A percentile compares a stretch with the other conserved stretches of the same genome.
Conservation (phyloP, 2,329 filamentous ascomycete species). For the Xylaria sp. region DNA sequence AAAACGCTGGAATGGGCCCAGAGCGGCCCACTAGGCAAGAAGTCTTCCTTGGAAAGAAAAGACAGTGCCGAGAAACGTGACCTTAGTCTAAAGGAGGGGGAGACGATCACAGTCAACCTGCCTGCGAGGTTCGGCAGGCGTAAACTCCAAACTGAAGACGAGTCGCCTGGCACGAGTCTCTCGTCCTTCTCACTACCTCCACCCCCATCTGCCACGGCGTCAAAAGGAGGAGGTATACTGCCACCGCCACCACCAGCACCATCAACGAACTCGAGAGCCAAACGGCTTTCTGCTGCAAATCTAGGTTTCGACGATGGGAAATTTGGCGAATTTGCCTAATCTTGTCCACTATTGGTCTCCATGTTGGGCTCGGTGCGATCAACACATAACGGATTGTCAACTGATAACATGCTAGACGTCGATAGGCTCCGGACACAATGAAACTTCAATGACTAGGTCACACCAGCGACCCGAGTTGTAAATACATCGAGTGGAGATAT, state of each 20-base stretch:
- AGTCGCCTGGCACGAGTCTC: conserved; percentile 39
- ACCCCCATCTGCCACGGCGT: conserved; percentile 58
- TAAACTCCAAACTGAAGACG: conserved; percentile 44
- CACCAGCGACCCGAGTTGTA: neutral
- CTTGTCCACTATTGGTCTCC: neutral
- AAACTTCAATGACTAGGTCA: conserved; percentile 17
- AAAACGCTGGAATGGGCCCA: conserved; percentile 70
- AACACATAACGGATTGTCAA: conserved; percentile 8
- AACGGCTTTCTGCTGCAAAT: conserved; percentile 64
- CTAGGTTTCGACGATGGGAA: conserved; percentile 87
- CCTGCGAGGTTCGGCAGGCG: conserved; percentile 63
- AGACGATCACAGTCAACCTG: conserved; percentile 85
- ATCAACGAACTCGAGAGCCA: conserved; percentile 62
- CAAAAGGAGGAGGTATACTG: conserved; percentile 49
- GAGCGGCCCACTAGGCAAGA: conserved; percentile 44
- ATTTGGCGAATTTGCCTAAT: conserved; percentile 78
- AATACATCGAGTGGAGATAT: conserved; percentile 4
- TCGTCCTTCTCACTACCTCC: conserved; percentile 76
- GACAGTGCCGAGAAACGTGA: conserved; percentile 67
- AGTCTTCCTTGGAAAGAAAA: conserved; percentile 45
- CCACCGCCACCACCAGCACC: conserved; percentile 64
- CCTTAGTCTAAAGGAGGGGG: conserved; percentile 85
- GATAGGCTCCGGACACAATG: conserved; percentile 8
- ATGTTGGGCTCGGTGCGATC: conserved; percentile 10
- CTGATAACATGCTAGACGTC: conserved; percentile 14